Percentiles rank a stretch among this genome's conserved stretches.
These are phyloP conservation scores for Teratosphaeriaceae sp. DNA, from an alignment of 2,329 filamentous ascomycete species.

Conservation along the genomic window DNA sequence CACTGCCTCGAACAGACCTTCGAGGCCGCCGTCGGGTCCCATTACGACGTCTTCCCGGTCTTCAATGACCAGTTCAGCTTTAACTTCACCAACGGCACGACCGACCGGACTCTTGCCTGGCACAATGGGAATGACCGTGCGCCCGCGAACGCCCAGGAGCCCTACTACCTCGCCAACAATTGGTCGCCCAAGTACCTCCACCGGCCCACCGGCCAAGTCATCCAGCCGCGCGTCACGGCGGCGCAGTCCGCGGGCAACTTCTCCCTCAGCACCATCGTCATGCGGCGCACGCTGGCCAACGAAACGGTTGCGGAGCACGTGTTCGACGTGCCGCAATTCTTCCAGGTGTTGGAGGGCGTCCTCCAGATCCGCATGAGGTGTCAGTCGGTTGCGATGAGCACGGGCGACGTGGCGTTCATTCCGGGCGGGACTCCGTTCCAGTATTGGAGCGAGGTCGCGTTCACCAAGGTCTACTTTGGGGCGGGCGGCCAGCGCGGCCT, in stretches of 20 bases:
- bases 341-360: conserved; percentile 3
- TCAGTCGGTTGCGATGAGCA: conserved; percentile 2
- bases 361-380: conserved; percentile 1
- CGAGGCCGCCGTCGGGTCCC: background rate
- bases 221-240: background rate
- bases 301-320: background rate
- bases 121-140: conserved; percentile 1
- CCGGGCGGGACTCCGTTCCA: conserved; percentile 2
- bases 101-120: background rate
- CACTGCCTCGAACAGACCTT: conserved; percentile 1
- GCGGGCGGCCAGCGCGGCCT: background rate
- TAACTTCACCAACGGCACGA: conserved; percentile 1
- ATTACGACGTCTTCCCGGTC: background rate
- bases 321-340: conserved; percentile 2
- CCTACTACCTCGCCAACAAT: conserved; percentile 1
- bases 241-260: conserved; percentile 1
- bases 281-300: background rate
- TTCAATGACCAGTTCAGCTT: conserved; percentile 2
- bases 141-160: background rate
- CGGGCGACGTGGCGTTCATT: conserved; percentile 4
- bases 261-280: conserved; percentile 1
- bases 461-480: conserved; percentile 5
- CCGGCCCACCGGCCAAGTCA: background rate
- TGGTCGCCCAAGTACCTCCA: background rate
- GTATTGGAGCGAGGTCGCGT: conserved; percentile 3